A percentile compares a stretch with the other conserved stretches of the same genome.
phyloP scores from a whole-genome alignment of 768 basidiomycete genomes.

The Cubamyces sp. region DNA sequence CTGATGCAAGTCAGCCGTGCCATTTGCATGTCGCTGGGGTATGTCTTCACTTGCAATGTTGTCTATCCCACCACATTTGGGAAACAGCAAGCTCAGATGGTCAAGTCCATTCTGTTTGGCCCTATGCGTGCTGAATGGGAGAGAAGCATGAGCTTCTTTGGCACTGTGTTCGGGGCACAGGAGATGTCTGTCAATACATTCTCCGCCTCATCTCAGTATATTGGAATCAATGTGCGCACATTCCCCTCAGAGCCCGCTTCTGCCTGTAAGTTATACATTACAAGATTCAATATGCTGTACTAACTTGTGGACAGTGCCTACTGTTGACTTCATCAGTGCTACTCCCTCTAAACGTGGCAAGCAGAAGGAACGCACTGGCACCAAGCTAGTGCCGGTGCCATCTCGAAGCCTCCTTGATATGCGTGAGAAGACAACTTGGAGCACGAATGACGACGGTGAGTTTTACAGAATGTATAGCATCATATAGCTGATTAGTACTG shows the following conservation, averaged over 20 bases:
- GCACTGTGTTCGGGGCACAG: neutral
- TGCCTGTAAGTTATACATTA: neutral
- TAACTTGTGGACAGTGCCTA: neutral
- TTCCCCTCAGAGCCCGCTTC: neutral
- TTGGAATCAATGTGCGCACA: neutral
- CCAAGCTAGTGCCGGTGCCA: neutral
- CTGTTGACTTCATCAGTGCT: neutral
- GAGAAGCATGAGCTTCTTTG: conserved; percentile 1
- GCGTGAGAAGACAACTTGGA: neutral
- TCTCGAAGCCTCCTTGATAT: neutral
- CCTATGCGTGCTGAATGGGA: neutral
- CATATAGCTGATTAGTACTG: neutral
- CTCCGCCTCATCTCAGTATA: neutral
- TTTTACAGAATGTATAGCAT: neutral
- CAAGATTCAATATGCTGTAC: neutral
- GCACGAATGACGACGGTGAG: neutral
- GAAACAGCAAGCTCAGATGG: neutral
- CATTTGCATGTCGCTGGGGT: neutral
- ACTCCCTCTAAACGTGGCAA: neutral
- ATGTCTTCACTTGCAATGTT: neutral
- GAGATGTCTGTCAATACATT: neutral
- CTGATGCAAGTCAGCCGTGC: neutral
- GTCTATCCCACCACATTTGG: neutral
- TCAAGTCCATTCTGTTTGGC: conserved; percentile 1
- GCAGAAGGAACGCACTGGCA: neutral